These are phyloP conservation scores for Aureobasidium pullulans DNA, from an alignment of 2,329 filamentous ascomycete genomes.

Conservation along the genomic window DNA sequence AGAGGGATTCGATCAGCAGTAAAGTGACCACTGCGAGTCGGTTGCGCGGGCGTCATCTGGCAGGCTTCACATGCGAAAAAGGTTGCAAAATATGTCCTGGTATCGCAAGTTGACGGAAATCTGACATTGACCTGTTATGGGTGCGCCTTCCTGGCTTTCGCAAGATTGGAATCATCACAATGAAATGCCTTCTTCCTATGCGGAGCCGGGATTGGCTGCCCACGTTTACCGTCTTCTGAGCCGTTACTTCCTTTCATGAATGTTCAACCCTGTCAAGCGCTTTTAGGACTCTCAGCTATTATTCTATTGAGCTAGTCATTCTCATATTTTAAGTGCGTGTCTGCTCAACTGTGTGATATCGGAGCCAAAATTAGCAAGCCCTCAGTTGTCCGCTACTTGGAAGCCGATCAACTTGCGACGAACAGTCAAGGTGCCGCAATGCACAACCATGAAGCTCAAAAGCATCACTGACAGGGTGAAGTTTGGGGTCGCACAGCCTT, in stretches of 20 bases:
- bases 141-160: background rate
- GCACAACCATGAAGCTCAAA: background rate
- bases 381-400: background rate
- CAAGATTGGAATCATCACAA: background rate
- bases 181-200: background rate
- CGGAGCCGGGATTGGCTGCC: background rate
- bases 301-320: too few relatives aligned
- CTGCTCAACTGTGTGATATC: background rate
- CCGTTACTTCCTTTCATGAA: background rate
- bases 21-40: conserved; percentile 25
- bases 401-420: background rate
- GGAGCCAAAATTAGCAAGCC: background rate
- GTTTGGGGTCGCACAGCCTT: background rate
- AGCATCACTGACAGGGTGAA: background rate
- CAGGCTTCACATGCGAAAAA: background rate
- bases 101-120: background rate
- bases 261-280: too few relatives aligned
- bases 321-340: background rate
- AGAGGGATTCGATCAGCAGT: conserved; percentile 24
- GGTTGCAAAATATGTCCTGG: background rate
- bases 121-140: background rate
- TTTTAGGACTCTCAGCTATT: too few relatives aligned
- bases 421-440: conserved; percentile 1
- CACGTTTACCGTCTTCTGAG: background rate
- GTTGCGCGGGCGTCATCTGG: background rate